These are phyloP conservation scores for Aspergillus pseudoviridinutans DNA, from an alignment of 2,329 filamentous ascomycete species.

Conservation along the genomic window DNA sequence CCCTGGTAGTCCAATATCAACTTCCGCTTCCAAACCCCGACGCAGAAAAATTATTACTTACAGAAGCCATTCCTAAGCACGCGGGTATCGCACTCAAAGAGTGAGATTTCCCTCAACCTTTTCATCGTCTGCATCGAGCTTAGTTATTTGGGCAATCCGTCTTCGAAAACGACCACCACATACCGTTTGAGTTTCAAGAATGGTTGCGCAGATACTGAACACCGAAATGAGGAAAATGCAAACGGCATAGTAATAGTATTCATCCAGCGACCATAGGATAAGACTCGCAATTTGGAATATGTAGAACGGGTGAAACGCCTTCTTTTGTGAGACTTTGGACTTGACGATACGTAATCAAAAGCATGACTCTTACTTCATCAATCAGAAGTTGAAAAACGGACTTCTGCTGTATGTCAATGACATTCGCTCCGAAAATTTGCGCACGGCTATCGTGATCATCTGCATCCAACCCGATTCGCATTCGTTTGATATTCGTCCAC, in stretches of 20 bases:
- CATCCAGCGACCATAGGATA: conserved; percentile 87
- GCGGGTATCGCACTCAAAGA: conserved; percentile 91
- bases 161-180: conserved; percentile 23
- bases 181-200: conserved; percentile 82
- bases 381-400: conserved; percentile 75
- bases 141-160: conserved; percentile 6
- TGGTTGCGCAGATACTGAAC: conserved; percentile 82
- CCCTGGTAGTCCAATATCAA: conserved; percentile 51
- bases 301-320: conserved; percentile 96
- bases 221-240: conserved; percentile 95
- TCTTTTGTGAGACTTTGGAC: conserved; percentile 8
- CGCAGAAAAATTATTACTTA: conserved; percentile 38
- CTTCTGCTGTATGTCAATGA: conserved; percentile 93
- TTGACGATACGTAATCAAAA: neutral
- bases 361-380: conserved; percentile 63
- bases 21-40: neutral
- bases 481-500: conserved; percentile 73
- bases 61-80: conserved; percentile 94
- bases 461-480: conserved; percentile 76
- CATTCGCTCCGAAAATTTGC: conserved; percentile 80
- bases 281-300: conserved; percentile 96
- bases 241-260: conserved; percentile 96
- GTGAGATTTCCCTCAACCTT: conserved; percentile 82
- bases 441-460: conserved; percentile 83
- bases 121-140: conserved; percentile 66